Conservation (phyloP, 371 early-diverging fungal species). For the Mucor irregularis region DNA sequence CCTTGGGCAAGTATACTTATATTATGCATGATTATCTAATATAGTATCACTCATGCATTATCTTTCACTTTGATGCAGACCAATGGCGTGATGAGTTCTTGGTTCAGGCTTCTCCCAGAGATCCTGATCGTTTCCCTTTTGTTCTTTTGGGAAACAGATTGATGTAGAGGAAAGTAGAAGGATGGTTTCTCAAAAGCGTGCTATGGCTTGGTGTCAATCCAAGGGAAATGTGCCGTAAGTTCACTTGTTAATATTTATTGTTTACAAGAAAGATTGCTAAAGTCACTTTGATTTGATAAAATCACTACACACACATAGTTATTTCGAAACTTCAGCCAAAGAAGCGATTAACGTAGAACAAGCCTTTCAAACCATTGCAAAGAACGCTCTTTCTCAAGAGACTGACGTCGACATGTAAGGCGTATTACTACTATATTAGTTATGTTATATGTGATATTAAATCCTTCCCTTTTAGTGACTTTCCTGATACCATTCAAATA, state of each 20-base stretch:
- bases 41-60: not conserved
- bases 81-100: conserved; percentile 97
- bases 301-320: too few species aligned
- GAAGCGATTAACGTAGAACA: conserved; percentile 96
- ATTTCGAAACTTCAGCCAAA: conserved; percentile 97
- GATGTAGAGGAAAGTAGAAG: conserved; percentile 94
- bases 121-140: conserved; percentile 97
- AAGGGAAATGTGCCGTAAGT: conserved; percentile 91
- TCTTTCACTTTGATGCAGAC: conserved; percentile 26
- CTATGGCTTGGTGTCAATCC: conserved; percentile 93
- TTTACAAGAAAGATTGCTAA: not conserved
- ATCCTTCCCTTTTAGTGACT: conserved; percentile 64
- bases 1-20: conserved; percentile 70
- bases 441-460: not conserved
- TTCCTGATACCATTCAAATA: conserved; percentile 91
- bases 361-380: conserved; percentile 95
- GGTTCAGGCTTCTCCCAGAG: conserved; percentile 91
- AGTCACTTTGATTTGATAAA: not conserved
- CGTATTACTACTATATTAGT: not conserved
- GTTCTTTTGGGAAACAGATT: conserved; percentile 97
- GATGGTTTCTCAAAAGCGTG: conserved; percentile 92
- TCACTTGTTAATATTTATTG: not conserved
- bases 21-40: not conserved
- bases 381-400: conserved; percentile 92
- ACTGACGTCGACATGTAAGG: conserved; percentile 83